Conservation (phyloP, 2,329 filamentous ascomycete species). For the Trichoderma cornu-damae region DNA sequence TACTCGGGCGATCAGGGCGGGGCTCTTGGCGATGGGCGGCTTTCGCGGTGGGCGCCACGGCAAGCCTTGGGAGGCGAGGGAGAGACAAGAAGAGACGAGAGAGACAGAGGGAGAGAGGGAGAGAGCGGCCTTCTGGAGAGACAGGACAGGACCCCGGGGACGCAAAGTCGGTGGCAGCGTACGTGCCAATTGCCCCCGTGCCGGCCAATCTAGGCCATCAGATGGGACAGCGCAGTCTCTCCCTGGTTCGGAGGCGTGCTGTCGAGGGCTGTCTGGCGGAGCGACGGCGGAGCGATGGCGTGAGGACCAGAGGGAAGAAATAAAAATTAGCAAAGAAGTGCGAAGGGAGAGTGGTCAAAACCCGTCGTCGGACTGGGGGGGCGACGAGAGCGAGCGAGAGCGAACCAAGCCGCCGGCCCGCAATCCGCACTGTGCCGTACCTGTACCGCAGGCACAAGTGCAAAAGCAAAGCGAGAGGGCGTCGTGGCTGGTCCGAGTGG, state of each 20-base stretch:
- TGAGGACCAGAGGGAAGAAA: conserved; percentile 12
- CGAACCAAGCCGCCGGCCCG: not conserved
- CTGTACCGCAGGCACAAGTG: conserved; percentile 1
- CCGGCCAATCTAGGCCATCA: conserved; percentile 35
- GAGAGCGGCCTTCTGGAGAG: conserved; percentile 17
- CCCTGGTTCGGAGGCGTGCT: conserved; percentile 16
- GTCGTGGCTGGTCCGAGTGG: conserved; percentile 2
- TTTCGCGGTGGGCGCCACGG: conserved; percentile 7
- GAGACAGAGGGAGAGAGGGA: too few species aligned
- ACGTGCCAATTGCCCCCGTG: conserved; percentile 37
- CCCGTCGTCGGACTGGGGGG: conserved; percentile 6
- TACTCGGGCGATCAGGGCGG: not conserved
- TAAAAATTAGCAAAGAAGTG: too few species aligned
- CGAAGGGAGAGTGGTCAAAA: conserved; percentile 16
- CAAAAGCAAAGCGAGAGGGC: conserved; percentile 6
- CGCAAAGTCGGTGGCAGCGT: conserved; percentile 34
- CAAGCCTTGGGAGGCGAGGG: not conserved
- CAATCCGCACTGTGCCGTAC: conserved; percentile 4
- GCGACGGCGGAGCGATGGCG: conserved; percentile 6
- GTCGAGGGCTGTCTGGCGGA: not conserved
- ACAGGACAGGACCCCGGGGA: conserved; percentile 24
- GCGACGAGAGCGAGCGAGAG: not conserved
- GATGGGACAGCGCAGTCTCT: conserved; percentile 26
- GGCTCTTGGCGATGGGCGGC: not conserved
- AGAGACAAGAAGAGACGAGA: too few species aligned